These are phyloP conservation scores for Claviceps humidiphila DNA, from an alignment of 2,329 filamentous ascomycete species.

Conservation along the genomic window DNA sequence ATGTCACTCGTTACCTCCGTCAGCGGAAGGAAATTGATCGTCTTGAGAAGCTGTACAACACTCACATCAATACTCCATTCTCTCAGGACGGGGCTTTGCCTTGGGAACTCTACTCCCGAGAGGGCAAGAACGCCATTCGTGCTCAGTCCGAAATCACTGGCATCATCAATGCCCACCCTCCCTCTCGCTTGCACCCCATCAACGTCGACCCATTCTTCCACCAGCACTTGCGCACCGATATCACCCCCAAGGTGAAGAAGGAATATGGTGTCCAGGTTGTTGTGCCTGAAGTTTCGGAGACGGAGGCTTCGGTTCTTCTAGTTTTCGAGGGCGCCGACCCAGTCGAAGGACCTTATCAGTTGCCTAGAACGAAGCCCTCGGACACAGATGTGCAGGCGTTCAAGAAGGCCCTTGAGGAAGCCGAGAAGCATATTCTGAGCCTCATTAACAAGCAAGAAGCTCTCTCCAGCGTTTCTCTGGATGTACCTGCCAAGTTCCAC, in stretches of 20 bases:
- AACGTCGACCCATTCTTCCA: constrained; percentile 70
- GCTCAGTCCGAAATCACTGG: constrained; percentile 63
- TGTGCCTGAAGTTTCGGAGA: constrained; percentile 50
- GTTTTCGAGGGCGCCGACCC: constrained; percentile 58
- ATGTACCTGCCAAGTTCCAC: constrained; percentile 51
- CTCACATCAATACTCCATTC: constrained; percentile 75
- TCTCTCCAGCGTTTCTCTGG: constrained; percentile 35
- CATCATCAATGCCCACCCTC: constrained; percentile 61
- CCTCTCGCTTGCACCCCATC: constrained; percentile 53
- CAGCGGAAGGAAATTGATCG: constrained; percentile 71
- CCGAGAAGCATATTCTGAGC: constrained; percentile 42
- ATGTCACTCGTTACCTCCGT: constrained; percentile 77
- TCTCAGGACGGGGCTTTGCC: constrained; percentile 55
- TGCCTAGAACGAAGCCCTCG: constrained; percentile 40
- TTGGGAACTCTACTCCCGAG: constrained; percentile 80
- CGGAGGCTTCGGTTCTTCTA: constrained; percentile 50
- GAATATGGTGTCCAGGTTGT: constrained; percentile 62
- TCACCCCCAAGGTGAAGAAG: constrained; percentile 49
- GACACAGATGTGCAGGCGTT: constrained; percentile 39
- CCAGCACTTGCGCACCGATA: constrained; percentile 52
- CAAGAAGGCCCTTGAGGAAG: constrained; percentile 40
- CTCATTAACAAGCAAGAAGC: constrained; percentile 46
- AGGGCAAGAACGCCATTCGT: constrained; percentile 69
- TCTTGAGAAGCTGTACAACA: constrained; percentile 65
- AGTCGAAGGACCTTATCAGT: constrained; percentile 32